A percentile compares a stretch with the other conserved stretches of the same genome.
Evolutionary conservation across 2,329 filamentous ascomycete genomes (phyloP).

Genomic region (Onygenales sp.): DNA sequence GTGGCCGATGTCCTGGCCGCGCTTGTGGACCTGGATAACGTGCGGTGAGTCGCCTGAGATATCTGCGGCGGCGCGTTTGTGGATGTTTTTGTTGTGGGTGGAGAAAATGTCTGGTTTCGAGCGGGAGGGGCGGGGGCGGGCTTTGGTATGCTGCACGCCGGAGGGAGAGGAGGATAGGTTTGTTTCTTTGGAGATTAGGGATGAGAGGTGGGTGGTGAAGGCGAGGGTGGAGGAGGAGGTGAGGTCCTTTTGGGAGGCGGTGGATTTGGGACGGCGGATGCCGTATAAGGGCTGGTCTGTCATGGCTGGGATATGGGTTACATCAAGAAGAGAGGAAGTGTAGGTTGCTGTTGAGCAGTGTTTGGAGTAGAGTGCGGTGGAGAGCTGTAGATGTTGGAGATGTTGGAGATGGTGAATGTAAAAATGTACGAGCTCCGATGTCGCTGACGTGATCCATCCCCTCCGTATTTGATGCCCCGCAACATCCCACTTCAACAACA

Average conservation of each 20-base stretch:
- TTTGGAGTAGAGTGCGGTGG: not conserved
- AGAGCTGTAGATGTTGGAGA: not conserved
- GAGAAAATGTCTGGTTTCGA: slow-evolving; percentile 62
- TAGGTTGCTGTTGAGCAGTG: not conserved
- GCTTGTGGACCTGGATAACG: slow-evolving; percentile 52
- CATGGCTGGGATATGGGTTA: not conserved
- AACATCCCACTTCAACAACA: not conserved
- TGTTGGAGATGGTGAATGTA: not conserved
- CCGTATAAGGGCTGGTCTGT: slow-evolving; percentile 55
- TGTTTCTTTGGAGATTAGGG: slow-evolving; percentile 55
- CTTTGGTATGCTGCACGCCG: slow-evolving; percentile 31
- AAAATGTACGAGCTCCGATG: not conserved
- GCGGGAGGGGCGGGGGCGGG: slow-evolving; percentile 34
- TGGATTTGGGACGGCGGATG: slow-evolving; percentile 57
- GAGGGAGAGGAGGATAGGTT: slow-evolving; percentile 20
- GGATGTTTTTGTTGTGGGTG: slow-evolving; percentile 52
- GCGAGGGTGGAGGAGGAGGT: slow-evolving; percentile 63
- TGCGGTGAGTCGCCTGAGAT: slow-evolving; percentile 46
- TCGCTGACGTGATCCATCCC: not conserved
- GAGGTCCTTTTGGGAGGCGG: slow-evolving; percentile 51
- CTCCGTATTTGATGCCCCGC: not conserved
- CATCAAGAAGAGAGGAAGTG: not conserved
- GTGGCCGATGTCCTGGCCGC: slow-evolving; percentile 48
- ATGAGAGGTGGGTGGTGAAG: slow-evolving; percentile 81
- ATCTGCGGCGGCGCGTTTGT: slow-evolving; percentile 54